A percentile compares a stretch with the other conserved stretches of the same genome.
These are phyloP conservation scores for Ogataea trehaloabstinens DNA, from an alignment of 805 yeast genomes.

Conservation along the genomic window DNA sequence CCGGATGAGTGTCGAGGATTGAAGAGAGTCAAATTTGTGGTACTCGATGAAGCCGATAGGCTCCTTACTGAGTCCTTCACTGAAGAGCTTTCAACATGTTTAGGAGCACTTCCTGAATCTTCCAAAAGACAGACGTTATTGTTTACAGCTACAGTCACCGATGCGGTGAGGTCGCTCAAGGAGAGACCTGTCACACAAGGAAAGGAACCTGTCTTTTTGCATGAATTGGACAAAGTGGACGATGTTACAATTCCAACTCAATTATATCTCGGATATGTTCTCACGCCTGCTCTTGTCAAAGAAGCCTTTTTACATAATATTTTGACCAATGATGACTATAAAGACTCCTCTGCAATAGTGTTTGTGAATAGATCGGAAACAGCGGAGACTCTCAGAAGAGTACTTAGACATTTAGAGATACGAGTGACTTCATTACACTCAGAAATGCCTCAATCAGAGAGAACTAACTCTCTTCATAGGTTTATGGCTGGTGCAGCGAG, in stretches of 20 bases:
- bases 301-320: slow-evolving; percentile 81
- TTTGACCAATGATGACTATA: slow-evolving; percentile 59
- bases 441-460: slow-evolving; percentile 88
- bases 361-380: slow-evolving; percentile 90
- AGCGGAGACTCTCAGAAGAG: slow-evolving; percentile 83
- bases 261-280: slow-evolving; percentile 59
- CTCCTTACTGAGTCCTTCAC: slow-evolving; percentile 81
- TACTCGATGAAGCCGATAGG: slow-evolving; percentile 95
- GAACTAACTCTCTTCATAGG: slow-evolving; percentile 87
- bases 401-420: slow-evolving; percentile 68
- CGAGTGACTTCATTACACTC: slow-evolving; percentile 91
- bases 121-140: slow-evolving; percentile 79
- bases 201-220: slow-evolving; percentile 59
- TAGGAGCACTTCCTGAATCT: slow-evolving; percentile 68
- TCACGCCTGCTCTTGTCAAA: slow-evolving; percentile 84
- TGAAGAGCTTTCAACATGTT: slow-evolving; percentile 70
- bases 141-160: slow-evolving; percentile 96
- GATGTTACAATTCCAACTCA: slow-evolving; percentile 79
- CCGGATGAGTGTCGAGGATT: slow-evolving; percentile 83
- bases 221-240: slow-evolving; percentile 73
- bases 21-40: slow-evolving; percentile 74
- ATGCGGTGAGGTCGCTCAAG: slow-evolving; percentile 78
- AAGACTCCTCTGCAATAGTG: slow-evolving; percentile 70
- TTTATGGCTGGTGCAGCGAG: slow-evolving; percentile 94
- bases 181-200: slow-evolving; percentile 57